phyloP scores from a whole-genome alignment of 2,329 filamentous ascomycete genomes.

The Xylariaceae sp. region DNA sequence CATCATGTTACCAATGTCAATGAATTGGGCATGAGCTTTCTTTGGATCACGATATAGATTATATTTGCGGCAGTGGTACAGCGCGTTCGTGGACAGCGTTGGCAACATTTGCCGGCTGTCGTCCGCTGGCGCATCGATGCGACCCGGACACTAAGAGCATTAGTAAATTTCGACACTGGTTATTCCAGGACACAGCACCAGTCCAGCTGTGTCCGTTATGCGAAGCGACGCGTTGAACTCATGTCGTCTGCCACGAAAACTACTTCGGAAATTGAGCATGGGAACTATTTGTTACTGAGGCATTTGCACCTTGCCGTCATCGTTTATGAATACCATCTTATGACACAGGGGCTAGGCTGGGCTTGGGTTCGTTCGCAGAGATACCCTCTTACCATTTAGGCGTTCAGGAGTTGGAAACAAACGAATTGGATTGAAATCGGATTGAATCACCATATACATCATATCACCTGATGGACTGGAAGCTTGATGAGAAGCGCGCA shows the following conservation, averaged over 20 bases:
- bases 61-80: neutral
- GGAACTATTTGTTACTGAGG: conserved; percentile 19
- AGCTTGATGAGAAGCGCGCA: neutral
- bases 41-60: conserved; percentile 2
- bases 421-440: conserved; percentile 1
- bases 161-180: neutral
- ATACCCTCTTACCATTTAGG: conserved; percentile 29
- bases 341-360: conserved; percentile 19
- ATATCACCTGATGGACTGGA: neutral
- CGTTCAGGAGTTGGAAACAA: conserved; percentile 23
- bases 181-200: neutral
- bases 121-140: neutral
- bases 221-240: conserved; percentile 22
- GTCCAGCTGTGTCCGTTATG: conserved; percentile 1
- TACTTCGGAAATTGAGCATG: conserved; percentile 26
- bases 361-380: conserved; percentile 23
- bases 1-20: neutral
- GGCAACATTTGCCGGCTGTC: neutral
- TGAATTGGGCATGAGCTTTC: conserved; percentile 12
- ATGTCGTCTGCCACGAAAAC: conserved; percentile 25
- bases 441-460: conserved; percentile 13
- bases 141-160: neutral
- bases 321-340: conserved; percentile 18
- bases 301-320: conserved; percentile 26
- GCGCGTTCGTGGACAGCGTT: neutral